Evolutionary conservation across 345 rosid genomes (phyloP), one percentile per base, ranked within the genome.

Genomic region (Ailanthus altissimus): DNA sequence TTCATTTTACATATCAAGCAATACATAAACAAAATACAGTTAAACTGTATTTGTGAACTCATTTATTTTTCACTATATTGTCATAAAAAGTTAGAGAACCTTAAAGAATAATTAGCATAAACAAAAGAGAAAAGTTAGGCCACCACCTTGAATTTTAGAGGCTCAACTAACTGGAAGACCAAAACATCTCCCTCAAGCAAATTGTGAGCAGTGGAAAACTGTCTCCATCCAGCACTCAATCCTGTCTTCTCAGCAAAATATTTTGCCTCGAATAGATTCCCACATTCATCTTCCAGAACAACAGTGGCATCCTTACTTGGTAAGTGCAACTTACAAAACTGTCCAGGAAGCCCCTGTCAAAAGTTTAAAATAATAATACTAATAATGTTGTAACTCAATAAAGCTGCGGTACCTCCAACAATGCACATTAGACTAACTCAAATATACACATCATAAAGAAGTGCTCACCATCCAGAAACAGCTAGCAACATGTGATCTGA

Each of bases 171-270:
- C 72, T 92, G 94, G 84, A 92, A 94, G 77, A 92, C 86, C 85
- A 94, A 80, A 42, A 84, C 92, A 85, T 94, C 97, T 38, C 98
- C 98, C 79, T 91, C 91, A 1, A 82, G 83, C 87, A 94, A 90
- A 74, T 83, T 82, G 83, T 91, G 96, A 16, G 85, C 89, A 77
- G 83, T 77, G 26, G 87, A 87, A 75, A 94, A 94, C 75, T 87
- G 92, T 78, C 91, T 85, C 98, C 98, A 94, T 60, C 98, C 98
- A 85, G 96, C 97, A 84, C 98, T 92, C 77, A 94, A 86, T 82
- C 97, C 97, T 5, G 89, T 92, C 82, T 83, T 92, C 64, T 85
- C 81, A 42, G 89, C 91, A 58, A 90, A 81, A 85, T 92, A 90
- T 57, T 87, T 86, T n/a, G 89, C 86, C 73, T 67, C 82, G 40